Evolutionary conservation across 495 filamentous ascomycete species (phyloP), one percentile per base, ranked within the genome.

Genomic region (Oleoguttula mirabilis): DNA sequence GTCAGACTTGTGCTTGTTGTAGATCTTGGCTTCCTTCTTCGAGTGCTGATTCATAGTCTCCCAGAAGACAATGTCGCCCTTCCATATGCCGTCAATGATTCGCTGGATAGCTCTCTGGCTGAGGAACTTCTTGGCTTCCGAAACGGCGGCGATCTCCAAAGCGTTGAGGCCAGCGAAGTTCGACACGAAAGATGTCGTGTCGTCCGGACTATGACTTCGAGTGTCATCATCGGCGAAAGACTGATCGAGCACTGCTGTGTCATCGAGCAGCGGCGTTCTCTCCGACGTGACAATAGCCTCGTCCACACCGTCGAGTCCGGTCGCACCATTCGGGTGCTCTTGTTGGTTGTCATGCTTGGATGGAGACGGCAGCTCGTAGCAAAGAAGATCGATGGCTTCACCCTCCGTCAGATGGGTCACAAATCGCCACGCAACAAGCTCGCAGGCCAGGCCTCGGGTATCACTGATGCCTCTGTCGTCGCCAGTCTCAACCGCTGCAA

Each of bases 361-460:
- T 15, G 45, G 34, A 25, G 66, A 61, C 2, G 77, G 77, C 22
- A 93, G 71, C 54, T 94, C 84, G 49, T 80, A 76, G n/a, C 93
- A 69, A 34, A 90, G 76, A 50, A 77, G 85, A 30, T 90, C 82
- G 27, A 94, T 80, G 8, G 77, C 76, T 52, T 94, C 88, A 21
- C 76, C 66, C 46, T 88, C 80, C 3, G 83, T 79, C 17, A 94
- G 61, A 55, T 78, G 79, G 24, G 77, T 78, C 32, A 94, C 66
- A 49, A 90, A 87, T 33, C 88, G 74, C 80, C 87, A 94, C 21
- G 88, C 88, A 14, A 92, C 81, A 49, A 88, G 82, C 62, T 96
- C 88, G 59, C 87, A 94, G 19, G 84, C 87, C 59, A 77, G 71
- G 3, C 84, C 84, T 48, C 88, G 71, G 37, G 81, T 80, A 41